These are phyloP conservation scores for Mortierella alpina DNA, from an alignment of 192 early-diverging fungal genomes.

Conservation along the genomic window DNA sequence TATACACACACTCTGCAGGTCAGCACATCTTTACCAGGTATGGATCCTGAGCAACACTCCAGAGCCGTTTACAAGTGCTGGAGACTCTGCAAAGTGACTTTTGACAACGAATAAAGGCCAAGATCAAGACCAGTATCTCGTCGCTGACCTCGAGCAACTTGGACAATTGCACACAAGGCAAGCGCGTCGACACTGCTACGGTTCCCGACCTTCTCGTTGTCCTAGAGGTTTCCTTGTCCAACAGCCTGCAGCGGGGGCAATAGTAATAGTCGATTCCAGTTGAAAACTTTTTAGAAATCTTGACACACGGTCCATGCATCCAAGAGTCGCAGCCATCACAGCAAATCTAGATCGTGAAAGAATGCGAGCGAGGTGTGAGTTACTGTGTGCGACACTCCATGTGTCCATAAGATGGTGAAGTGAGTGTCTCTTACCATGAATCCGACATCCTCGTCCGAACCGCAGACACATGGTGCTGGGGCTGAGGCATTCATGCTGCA, in stretches of 20 bases:
- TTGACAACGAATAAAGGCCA: slow-evolving; percentile 35
- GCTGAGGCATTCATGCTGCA: background rate
- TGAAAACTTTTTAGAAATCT: slow-evolving; percentile 19
- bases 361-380: background rate
- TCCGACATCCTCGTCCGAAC: slow-evolving; percentile 20
- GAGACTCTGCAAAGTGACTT: slow-evolving; percentile 30
- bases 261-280: slow-evolving; percentile 25
- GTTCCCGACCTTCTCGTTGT: background rate
- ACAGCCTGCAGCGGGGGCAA: slow-evolving; percentile 22
- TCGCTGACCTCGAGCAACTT: slow-evolving; percentile 25
- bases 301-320: slow-evolving; percentile 43
- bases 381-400: background rate
- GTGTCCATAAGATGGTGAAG: background rate
- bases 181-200: background rate
- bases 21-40: slow-evolving; percentile 12
- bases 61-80: slow-evolving; percentile 25
- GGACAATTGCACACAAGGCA: background rate
- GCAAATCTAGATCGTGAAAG: slow-evolving; percentile 27
- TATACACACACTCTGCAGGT: too few relatives aligned
- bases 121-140: slow-evolving; percentile 29
- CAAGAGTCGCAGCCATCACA: slow-evolving; percentile 34
- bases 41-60: slow-evolving; percentile 35
- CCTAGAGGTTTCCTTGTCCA: background rate
- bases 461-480: slow-evolving; percentile 28
- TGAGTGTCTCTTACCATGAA: slow-evolving; percentile 21